Conservation (phyloP, 176 grass and related monocot genomes). For the Cenchrus purpureus region DNA sequence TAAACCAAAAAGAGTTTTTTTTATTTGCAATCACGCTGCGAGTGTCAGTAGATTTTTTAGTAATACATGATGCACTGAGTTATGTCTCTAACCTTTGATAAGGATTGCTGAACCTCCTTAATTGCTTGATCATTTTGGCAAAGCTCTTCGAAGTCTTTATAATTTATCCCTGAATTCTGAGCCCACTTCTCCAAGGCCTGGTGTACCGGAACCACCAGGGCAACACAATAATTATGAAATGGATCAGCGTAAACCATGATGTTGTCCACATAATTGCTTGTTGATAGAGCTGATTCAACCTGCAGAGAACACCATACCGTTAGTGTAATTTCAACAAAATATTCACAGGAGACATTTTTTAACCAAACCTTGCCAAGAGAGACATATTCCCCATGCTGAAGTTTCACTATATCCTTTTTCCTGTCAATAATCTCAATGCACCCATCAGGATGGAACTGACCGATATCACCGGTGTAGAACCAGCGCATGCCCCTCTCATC, state of each 20-base stretch:
- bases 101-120: conserved; percentile 77
- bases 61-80: not conserved
- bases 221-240: conserved; percentile 82
- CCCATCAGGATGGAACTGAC: conserved; percentile 87
- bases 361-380: conserved; percentile 85
- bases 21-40: not conserved
- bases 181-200: conserved; percentile 76
- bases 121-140: conserved; percentile 65
- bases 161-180: conserved; percentile 50
- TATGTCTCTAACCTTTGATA: conserved; percentile 59
- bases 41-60: not conserved
- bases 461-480: conserved; percentile 95
- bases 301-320: conserved; percentile 28
- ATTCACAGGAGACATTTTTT: not conserved
- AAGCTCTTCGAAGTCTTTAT: conserved; percentile 57
- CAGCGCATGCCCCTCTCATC: conserved; percentile 73
- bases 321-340: conserved; percentile 26
- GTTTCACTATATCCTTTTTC: conserved; percentile 96
- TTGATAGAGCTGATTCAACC: conserved; percentile 72
- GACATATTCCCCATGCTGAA: conserved; percentile 91
- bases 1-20: not conserved
- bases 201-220: conserved; percentile 62
- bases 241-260: conserved; percentile 90
- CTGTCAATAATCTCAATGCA: conserved; percentile 88
- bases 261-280: conserved; percentile 75